Conservation (phyloP, 306 rosid species). For the Albizia julibrissin region DNA sequence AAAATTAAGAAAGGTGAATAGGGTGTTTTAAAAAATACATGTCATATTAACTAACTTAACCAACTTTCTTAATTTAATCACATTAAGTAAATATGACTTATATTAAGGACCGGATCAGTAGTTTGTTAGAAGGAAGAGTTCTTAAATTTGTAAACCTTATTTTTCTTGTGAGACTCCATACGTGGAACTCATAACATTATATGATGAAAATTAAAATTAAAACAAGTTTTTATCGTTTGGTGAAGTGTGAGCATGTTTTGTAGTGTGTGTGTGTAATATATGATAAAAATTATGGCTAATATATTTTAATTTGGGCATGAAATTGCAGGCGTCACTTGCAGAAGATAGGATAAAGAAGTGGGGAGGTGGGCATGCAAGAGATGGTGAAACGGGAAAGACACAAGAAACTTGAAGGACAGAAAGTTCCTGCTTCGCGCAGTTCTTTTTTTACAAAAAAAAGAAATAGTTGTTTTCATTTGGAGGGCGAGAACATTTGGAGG, state of each 20-base stretch:
- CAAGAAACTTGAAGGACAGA: not conserved
- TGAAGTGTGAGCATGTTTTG: not conserved
- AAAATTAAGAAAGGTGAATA: too few relatives aligned
- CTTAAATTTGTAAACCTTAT: too few relatives aligned
- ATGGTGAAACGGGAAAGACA: not conserved
- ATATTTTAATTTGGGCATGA: not conserved
- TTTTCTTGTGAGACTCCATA: too few relatives aligned
- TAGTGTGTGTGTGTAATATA: not conserved
- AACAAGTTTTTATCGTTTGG: too few relatives aligned
- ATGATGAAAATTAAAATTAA: too few relatives aligned
- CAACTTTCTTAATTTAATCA: too few relatives aligned
- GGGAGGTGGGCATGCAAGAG: conserved; percentile 25
- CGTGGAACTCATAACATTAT: too few relatives aligned
- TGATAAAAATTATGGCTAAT: not conserved
- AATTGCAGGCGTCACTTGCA: conserved; percentile 40
- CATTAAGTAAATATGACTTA: too few relatives aligned
- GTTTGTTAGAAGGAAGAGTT: too few relatives aligned
- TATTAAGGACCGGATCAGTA: too few relatives aligned
- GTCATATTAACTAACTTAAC: too few relatives aligned
- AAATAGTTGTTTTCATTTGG: not conserved
- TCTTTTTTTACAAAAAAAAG: not conserved
- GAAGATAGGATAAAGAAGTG: conserved; percentile 40
- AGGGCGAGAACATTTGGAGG: not conserved
- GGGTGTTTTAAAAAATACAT: too few relatives aligned
- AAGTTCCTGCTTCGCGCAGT: not conserved